Base-by-base conservation (phyloP, 2,329 filamentous ascomycete genomes). In the Metarhizium sp. region DNA sequence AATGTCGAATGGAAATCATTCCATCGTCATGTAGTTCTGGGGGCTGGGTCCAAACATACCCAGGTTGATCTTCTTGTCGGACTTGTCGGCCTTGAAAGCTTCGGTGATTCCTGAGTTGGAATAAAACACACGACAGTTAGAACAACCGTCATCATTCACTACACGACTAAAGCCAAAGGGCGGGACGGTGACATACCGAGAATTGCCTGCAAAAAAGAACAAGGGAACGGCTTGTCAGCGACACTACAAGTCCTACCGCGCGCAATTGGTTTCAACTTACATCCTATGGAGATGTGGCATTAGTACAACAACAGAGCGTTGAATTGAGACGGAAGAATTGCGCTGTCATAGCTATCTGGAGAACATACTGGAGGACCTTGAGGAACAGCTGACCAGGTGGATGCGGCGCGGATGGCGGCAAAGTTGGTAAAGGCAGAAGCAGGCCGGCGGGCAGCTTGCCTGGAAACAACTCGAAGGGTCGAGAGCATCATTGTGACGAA, bases 31-130 rank as follows among this genome's bases (percentile, higher is more conserved):
- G 10, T 48, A 6, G 10, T 34, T 6, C 45, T 8, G 10, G 20
- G 20, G n/a, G 3, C 53, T 34, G 50, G 54, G 47, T 46, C 55
- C 48, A 34, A 56, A 66, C 80, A 68, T 77, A 88, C 88, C 94
- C 59, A 99, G 79, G 79, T 97, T 97, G 81, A 99, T 97, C 85
- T 97, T 99, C 79, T 96, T 85, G 60, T 84, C 78, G 75, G 95
- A 92, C 67, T 79, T 82, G 73, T 99, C 94, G 74, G 92, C 92
- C 82, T 97, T 99, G 88, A 94, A 99, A 59, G 94, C 94, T 78
- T 99, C 94, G 60, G 94, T 97, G 76, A 99, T 91, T 72, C 89
- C 87, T 86, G 62, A 25, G 53, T 53, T 51, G 30, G 6, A 32
- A 52, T 48, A 48, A 54, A 46, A 2, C 29, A 25, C 32, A 3